Conservation (phyloP, 768 basidiomycete species). For the Suillus paluster region DNA sequence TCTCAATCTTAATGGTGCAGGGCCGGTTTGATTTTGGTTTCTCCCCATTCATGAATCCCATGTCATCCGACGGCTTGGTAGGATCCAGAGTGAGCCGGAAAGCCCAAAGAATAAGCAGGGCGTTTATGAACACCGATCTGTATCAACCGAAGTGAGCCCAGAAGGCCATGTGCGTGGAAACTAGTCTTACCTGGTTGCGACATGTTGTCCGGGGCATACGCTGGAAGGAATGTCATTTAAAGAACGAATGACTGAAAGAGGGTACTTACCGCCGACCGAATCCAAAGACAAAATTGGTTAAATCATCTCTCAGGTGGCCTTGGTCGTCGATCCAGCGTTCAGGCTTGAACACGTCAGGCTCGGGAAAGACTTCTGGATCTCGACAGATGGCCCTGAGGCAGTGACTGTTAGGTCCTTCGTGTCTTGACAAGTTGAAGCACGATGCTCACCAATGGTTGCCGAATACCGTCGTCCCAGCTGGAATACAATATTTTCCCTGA, state of each 20-base stretch:
- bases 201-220: slow-evolving; percentile 62
- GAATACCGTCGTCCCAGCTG: slow-evolving; percentile 23
- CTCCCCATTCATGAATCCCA: slow-evolving; percentile 50
- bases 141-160: slow-evolving; percentile 14
- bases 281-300: slow-evolving; percentile 22
- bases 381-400: slow-evolving; percentile 2
- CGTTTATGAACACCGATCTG: slow-evolving; percentile 61
- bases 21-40: slow-evolving; percentile 41
- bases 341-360: slow-evolving; percentile 54
- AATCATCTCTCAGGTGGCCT: slow-evolving; percentile 47
- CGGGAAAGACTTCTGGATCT: neutral
- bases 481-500: slow-evolving; percentile 30
- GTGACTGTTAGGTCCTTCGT: neutral
- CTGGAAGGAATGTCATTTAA: slow-evolving; percentile 27
- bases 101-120: slow-evolving; percentile 61
- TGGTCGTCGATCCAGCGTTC: slow-evolving; percentile 55
- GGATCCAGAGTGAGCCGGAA: slow-evolving; percentile 54
- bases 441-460: slow-evolving; percentile 22
- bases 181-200: slow-evolving; percentile 43
- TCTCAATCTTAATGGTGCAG: slow-evolving; percentile 57
- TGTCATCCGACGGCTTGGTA: slow-evolving; percentile 58
- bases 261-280: too few species aligned
- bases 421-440: neutral
- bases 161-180: slow-evolving; percentile 9
- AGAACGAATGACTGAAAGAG: neutral